phyloP scores from a whole-genome alignment of 805 yeast genomes.

The Candida oleophila region DNA sequence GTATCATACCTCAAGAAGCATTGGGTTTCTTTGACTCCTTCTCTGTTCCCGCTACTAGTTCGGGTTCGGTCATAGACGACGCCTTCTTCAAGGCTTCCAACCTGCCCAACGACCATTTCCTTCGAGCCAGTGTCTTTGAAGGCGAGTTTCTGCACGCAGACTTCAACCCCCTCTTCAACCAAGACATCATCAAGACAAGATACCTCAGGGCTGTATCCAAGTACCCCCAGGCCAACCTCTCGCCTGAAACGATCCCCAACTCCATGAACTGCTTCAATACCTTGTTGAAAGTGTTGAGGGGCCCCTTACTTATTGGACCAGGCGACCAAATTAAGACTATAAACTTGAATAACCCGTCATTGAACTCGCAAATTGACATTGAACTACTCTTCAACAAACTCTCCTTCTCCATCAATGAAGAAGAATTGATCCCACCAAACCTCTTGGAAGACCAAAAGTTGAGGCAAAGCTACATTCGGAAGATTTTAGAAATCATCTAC shows the following conservation, averaged over 20 bases:
- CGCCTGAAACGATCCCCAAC: conserved; percentile 44
- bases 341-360: conserved; percentile 45
- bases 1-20: conserved; percentile 15
- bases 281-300: conserved; percentile 60
- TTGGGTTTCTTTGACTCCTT: background rate
- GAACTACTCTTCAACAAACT: conserved; percentile 48
- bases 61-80: background rate
- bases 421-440: conserved; percentile 49
- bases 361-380: conserved; percentile 60
- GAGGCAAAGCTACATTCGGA: conserved; percentile 54
- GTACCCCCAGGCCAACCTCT: conserved; percentile 24
- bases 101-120: conserved; percentile 22
- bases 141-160: conserved; percentile 51
- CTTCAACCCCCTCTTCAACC: conserved; percentile 43
- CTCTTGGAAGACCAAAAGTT: conserved; percentile 23
- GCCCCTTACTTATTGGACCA: conserved; percentile 53
- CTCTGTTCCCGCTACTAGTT: background rate
- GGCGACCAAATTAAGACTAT: conserved; percentile 55
- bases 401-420: conserved; percentile 36
- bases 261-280: conserved; percentile 60
- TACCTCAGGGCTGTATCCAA: conserved; percentile 36
- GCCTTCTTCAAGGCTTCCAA: conserved; percentile 27
- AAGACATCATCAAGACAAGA: conserved; percentile 51
- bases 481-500: conserved; percentile 52
- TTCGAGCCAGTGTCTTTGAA: conserved; percentile 53